Percentiles rank a stretch among this genome's conserved stretches.
phyloP scores from a whole-genome alignment of 1,284 basidiomycete genomes.

The Marasmius tenuissimus region DNA sequence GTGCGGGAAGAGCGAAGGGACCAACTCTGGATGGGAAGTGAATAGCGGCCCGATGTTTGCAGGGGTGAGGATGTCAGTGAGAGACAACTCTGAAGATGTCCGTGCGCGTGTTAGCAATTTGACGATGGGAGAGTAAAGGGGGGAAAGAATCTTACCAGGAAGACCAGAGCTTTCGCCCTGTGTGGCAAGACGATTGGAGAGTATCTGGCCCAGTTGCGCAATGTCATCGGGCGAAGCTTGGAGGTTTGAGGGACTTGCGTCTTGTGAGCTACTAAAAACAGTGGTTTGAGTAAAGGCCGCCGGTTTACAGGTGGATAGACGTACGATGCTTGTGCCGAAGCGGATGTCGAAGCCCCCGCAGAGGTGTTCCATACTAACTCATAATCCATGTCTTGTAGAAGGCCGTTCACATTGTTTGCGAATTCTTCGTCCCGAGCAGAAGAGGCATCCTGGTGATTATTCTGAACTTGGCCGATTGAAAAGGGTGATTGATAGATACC shows the following conservation, averaged over 20 bases:
- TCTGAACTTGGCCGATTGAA: constrained; percentile 1
- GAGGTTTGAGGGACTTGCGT: constrained; percentile 16
- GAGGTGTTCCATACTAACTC: constrained; percentile 55
- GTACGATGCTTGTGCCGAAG: constrained; percentile 32
- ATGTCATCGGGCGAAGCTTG: constrained; percentile 57
- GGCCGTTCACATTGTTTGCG: constrained; percentile 63
- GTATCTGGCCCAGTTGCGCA: constrained; percentile 47
- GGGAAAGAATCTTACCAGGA: constrained; percentile 12
- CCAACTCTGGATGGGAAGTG: constrained; percentile 61
- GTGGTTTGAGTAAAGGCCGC: neutral
- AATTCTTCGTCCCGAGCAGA: constrained; percentile 70
- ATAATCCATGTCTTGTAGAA: constrained; percentile 64
- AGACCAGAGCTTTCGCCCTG: constrained; percentile 2
- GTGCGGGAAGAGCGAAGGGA: constrained; percentile 71
- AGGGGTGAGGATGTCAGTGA: constrained; percentile 75
- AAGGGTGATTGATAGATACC: constrained; percentile 37
- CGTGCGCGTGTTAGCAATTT: neutral
- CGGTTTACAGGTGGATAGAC: neutral
- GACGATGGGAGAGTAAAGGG: constrained; percentile 13
- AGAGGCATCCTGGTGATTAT: constrained; percentile 56
- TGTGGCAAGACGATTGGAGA: constrained; percentile 31
- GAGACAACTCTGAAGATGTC: constrained; percentile 49
- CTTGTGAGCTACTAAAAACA: constrained; percentile 8
- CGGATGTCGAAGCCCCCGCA: constrained; percentile 34
- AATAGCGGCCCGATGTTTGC: constrained; percentile 69